Evolutionary conservation across 192 early-diverging fungal species (phyloP), one percentile per base, ranked within the genome.

Genomic region (Kappamyces sp.): DNA sequence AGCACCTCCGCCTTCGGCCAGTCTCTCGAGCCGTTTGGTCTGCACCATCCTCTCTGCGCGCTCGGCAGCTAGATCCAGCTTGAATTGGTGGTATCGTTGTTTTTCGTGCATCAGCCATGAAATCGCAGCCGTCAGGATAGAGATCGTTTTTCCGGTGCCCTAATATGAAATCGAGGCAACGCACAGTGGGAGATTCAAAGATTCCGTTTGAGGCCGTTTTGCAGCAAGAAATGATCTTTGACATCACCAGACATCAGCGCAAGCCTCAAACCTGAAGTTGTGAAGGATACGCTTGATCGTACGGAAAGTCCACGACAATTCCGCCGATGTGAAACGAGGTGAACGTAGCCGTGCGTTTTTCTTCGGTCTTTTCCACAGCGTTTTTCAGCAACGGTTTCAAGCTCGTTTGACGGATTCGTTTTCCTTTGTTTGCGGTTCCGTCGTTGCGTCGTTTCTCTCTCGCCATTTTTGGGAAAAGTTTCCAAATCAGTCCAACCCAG

Each of bases 71-170:
- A 23, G 8, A 15, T 58, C 34, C 5, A 9, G 9, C 58, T 62
- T 51, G 12, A 13, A 13, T 1, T 58, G 8, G 9, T 44, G 8
- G 43, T 44, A 44, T 13, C 33, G 59, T 43, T 13, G 12, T 44
- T 66, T 66, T 47, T 51, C 62, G 31, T 48, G 13, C 6, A 57
- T 62, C 37, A 47, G 63, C 54, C 54, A 68, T n/a, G 62, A 44
- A 2, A 68, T n/a, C 15, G 48, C 15, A 15, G 44, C 23, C 7
- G 41, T 9, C 8, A 68, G 63, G 2, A 68, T 6, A 2, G 66
- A 35, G 2, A 68, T 41, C 2, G 66, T 68, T 38, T 68, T 68
- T 2, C 66, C 66, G 49, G 66, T 53, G 3, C 51, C 43, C 10
- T 40, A 10, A 2, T 51, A 33, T 9, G 3, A 9, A 10, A 48